Percentiles rank a stretch among this genome's conserved stretches.
These are phyloP conservation scores for Penicillium canescens DNA, from an alignment of 495 filamentous ascomycete genomes.

Conservation along the genomic window DNA sequence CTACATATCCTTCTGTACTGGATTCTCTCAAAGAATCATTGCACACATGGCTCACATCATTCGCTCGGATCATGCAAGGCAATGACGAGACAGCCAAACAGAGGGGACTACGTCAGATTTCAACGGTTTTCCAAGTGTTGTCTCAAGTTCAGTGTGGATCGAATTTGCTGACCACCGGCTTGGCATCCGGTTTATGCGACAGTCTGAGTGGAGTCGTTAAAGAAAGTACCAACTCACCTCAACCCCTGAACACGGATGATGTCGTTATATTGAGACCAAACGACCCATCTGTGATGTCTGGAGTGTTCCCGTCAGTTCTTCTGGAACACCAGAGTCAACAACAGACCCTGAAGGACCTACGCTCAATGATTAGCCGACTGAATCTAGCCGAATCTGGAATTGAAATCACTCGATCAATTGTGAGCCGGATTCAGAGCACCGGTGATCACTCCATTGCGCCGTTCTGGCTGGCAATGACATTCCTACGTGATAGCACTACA, in stretches of 20 bases:
- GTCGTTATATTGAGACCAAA: constrained; percentile 17
- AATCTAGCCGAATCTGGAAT: constrained; percentile 40
- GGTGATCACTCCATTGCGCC: constrained; percentile 62
- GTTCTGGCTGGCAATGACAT: constrained; percentile 79
- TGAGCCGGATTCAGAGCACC: constrained; percentile 56
- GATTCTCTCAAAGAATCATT: constrained; percentile 71
- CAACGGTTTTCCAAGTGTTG: constrained; percentile 69
- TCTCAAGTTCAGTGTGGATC: constrained; percentile 65
- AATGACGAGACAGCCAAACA: constrained; percentile 78
- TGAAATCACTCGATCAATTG: constrained; percentile 55
- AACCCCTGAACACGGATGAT: constrained; percentile 28
- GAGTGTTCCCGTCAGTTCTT: constrained; percentile 45
- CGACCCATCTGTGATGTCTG: constrained; percentile 27
- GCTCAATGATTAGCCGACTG: constrained; percentile 42
- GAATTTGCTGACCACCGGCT: constrained; percentile 64
- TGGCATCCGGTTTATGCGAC: constrained; percentile 56
- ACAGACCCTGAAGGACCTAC: constrained; percentile 54
- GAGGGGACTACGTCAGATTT: constrained; percentile 69
- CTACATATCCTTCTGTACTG: constrained; percentile 61
- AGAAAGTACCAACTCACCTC: constrained; percentile 23
- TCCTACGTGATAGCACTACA: constrained; percentile 56
- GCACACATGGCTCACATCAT: constrained; percentile 76
- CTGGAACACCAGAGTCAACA: constrained; percentile 66
- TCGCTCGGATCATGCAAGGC: constrained; percentile 81
- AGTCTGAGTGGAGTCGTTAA: constrained; percentile 45